phyloP scores from a whole-genome alignment of 768 basidiomycete genomes.

The Tylopilus plumbeoviolaceoides region DNA sequence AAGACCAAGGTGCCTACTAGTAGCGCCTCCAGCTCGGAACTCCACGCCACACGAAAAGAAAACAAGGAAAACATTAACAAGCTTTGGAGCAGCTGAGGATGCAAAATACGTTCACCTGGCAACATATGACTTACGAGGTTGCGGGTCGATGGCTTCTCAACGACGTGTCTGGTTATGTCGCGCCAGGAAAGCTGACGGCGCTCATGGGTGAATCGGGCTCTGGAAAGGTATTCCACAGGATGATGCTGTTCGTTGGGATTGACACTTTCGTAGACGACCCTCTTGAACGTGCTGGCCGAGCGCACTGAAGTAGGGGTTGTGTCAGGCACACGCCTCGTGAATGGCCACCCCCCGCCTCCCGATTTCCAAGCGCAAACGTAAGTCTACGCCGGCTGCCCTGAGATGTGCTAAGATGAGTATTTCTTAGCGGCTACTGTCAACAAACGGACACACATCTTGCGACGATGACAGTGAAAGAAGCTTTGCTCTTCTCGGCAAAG shows the following conservation, averaged over 20 bases:
- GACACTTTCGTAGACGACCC: constrained; percentile 38
- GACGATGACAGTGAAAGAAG: constrained; percentile 75
- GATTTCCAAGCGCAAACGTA: constrained; percentile 58
- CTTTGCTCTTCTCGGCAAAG: constrained; percentile 73
- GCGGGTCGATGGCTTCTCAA: constrained; percentile 45
- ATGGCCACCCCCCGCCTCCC: constrained; percentile 39
- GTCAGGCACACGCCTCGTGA: constrained; percentile 41
- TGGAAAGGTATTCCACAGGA: constrained; percentile 21
- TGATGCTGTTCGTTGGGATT: too few species aligned
- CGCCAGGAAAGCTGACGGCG: constrained; percentile 48
- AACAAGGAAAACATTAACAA: constrained; percentile 21
- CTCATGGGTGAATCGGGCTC: constrained; percentile 45
- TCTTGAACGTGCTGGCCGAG: constrained; percentile 45
- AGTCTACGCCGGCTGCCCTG: not conserved
- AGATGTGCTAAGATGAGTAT: not conserved
- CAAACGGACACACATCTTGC: constrained; percentile 80
- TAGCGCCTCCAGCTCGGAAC: constrained; percentile 2
- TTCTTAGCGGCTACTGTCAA: constrained; percentile 74
- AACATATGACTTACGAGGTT: constrained; percentile 64
- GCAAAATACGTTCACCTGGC: constrained; percentile 78
- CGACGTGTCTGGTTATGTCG: constrained; percentile 45
- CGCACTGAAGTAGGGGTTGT: constrained; percentile 36
- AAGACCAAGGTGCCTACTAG: constrained; percentile 22
- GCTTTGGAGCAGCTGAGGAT: constrained; percentile 33
- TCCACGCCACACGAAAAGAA: constrained; percentile 1